phyloP scores from a whole-genome alignment of 768 basidiomycete genomes.

The Trametopsis cervina region DNA sequence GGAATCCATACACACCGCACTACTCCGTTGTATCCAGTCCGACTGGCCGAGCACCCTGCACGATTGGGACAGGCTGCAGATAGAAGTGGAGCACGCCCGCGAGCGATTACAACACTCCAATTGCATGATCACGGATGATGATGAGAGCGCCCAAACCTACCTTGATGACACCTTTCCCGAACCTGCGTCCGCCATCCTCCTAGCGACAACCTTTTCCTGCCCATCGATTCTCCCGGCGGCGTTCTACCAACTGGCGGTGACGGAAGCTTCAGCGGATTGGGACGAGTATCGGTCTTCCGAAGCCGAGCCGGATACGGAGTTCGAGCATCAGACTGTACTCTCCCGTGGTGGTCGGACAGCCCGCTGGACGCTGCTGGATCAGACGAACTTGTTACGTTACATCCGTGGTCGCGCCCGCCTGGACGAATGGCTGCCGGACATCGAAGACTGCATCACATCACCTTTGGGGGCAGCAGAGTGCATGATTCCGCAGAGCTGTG shows the following conservation, averaged over 20 bases:
- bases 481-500: constrained; percentile 1
- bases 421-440: constrained; percentile 6
- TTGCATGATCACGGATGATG: neutral
- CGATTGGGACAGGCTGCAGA: constrained; percentile 8
- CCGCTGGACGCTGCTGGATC: constrained; percentile 7
- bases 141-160: neutral
- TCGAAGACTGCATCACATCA: constrained; percentile 8
- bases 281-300: constrained; percentile 1
- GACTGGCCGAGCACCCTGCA: constrained; percentile 8
- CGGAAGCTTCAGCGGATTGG: constrained; percentile 7
- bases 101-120: neutral
- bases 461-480: constrained; percentile 5
- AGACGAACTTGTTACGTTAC: neutral
- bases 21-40: constrained; percentile 7
- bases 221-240: constrained; percentile 14
- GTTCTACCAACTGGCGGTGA: constrained; percentile 15
- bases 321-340: constrained; percentile 3
- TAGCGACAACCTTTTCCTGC: constrained; percentile 11
- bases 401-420: constrained; percentile 7
- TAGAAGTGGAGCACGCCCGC: constrained; percentile 3
- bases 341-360: constrained; percentile 5
- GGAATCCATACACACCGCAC: neutral
- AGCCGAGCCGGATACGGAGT: constrained; percentile 3
- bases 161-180: constrained; percentile 12
- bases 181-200: constrained; percentile 12